Conservation (phyloP, 352 stramenopile genomes). For the Peronospora farinosa region DNA sequence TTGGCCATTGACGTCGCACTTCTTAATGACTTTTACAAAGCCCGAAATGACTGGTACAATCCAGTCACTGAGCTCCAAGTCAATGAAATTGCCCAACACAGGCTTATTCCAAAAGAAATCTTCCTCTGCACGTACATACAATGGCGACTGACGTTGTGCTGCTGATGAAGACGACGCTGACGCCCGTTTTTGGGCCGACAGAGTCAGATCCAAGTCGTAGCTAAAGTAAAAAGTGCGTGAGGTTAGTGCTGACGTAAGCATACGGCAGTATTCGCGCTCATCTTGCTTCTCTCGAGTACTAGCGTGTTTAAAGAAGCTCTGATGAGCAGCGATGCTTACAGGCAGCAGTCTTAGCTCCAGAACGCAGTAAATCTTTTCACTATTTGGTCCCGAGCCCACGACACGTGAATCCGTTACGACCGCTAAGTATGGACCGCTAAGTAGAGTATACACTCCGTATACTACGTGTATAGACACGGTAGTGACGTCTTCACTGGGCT, state of each 20-base stretch:
- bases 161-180: constrained; percentile 16
- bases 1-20: constrained; percentile 42
- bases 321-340: constrained; percentile 45
- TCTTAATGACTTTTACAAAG: constrained; percentile 53
- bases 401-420: constrained; percentile 64
- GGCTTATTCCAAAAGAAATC: constrained; percentile 93
- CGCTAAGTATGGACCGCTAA: constrained; percentile 63
- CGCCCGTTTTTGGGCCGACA: constrained; percentile 61
- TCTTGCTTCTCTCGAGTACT: constrained; percentile 42
- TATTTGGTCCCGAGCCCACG: constrained; percentile 48
- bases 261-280: constrained; percentile 51
- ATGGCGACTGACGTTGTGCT: constrained; percentile 20
- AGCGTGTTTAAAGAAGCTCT: constrained; percentile 48
- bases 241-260: constrained; percentile 48
- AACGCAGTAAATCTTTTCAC: constrained; percentile 56
- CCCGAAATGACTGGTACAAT: constrained; percentile 74
- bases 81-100: constrained; percentile 44
- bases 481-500: constrained; percentile 41
- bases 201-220: constrained; percentile 69
- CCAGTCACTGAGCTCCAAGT: constrained; percentile 60
- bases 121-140: constrained; percentile 63
- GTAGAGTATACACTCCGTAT: constrained; percentile 66
- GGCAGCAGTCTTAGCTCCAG: constrained; percentile 51
- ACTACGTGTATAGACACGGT: constrained; percentile 61
- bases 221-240: constrained; percentile 68